A percentile compares a stretch with the other conserved stretches of the same genome.
These are phyloP conservation scores for Fusarium sororula DNA, from an alignment of 2,329 filamentous ascomycete genomes.

Conservation along the genomic window DNA sequence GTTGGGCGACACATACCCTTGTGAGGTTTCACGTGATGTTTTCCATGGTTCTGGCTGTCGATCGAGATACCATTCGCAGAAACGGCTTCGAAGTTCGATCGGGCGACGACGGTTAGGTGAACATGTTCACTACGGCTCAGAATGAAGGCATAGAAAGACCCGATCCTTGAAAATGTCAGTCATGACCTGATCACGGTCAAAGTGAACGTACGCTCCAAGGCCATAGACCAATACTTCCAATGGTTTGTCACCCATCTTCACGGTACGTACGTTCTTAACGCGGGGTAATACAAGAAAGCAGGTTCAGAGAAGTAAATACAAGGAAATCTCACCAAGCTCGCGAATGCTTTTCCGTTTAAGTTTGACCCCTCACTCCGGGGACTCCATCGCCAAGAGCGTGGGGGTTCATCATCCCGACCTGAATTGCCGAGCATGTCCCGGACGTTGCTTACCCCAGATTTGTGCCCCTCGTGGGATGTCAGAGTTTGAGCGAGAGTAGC, in stretches of 20 bases:
- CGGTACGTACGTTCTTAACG: conserved; percentile 17
- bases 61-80: conserved; percentile 61
- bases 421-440: neutral
- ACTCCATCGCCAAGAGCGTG: neutral
- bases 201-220: conserved; percentile 59
- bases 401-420: neutral
- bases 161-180: conserved; percentile 53
- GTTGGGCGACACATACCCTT: conserved; percentile 42
- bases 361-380: conserved; percentile 2
- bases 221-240: conserved; percentile 59
- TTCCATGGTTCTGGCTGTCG: conserved; percentile 63
- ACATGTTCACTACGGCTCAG: conserved; percentile 54
- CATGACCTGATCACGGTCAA: rapidly evolving
- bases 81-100: conserved; percentile 68
- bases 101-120: conserved; percentile 67
- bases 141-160: conserved; percentile 67
- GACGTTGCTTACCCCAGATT: neutral
- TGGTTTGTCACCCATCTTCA: conserved; percentile 43
- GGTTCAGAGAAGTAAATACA: neutral
- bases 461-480: neutral
- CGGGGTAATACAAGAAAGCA: neutral
- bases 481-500: neutral
- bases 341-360: neutral
- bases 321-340: neutral
- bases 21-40: conserved; percentile 60